These are phyloP conservation scores for Botryotinia convoluta DNA, from an alignment of 2,329 filamentous ascomycete species.

Conservation along the genomic window DNA sequence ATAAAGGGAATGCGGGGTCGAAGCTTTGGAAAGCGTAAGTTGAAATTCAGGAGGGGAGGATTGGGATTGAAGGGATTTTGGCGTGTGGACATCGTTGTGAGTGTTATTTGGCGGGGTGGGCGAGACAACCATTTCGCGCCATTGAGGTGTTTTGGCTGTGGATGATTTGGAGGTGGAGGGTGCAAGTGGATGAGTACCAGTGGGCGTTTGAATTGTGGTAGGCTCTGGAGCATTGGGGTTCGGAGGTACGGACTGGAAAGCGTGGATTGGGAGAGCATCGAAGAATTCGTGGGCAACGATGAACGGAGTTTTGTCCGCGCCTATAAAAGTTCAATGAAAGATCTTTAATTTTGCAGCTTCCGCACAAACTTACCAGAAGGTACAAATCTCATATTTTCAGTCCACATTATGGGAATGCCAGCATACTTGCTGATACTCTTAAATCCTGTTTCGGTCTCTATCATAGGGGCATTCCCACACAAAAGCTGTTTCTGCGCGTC, in stretches of 20 bases:
- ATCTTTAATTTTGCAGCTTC: neutral
- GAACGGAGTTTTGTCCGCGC: constrained; percentile 73
- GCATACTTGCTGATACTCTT: constrained; percentile 74
- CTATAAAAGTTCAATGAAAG: constrained; percentile 39
- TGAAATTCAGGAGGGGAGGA: constrained; percentile 76
- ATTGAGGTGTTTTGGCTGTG: constrained; percentile 53
- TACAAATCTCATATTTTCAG: constrained; percentile 55
- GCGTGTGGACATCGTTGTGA: constrained; percentile 53
- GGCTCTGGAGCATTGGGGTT: constrained; percentile 40
- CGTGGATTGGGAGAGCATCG: constrained; percentile 93
- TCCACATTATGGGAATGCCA: constrained; percentile 78
- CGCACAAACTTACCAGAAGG: constrained; percentile 23
- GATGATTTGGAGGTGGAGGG: constrained; percentile 29
- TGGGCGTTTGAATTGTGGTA: constrained; percentile 42
- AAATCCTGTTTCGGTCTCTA: constrained; percentile 70
- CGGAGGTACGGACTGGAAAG: constrained; percentile 74
- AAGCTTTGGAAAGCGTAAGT: constrained; percentile 69
- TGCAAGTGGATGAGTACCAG: constrained; percentile 42
- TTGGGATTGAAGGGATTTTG: constrained; percentile 48
- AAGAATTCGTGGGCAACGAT: constrained; percentile 99
- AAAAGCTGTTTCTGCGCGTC: constrained; percentile 76
- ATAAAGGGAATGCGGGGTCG: constrained; percentile 80
- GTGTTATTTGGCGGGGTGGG: constrained; percentile 57
- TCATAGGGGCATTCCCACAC: constrained; percentile 68
- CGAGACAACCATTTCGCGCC: constrained; percentile 80